A percentile compares a stretch with the other conserved stretches of the same genome.
Conservation (phyloP, 1,284 basidiomycete genomes). For the Irpex lacteus region DNA sequence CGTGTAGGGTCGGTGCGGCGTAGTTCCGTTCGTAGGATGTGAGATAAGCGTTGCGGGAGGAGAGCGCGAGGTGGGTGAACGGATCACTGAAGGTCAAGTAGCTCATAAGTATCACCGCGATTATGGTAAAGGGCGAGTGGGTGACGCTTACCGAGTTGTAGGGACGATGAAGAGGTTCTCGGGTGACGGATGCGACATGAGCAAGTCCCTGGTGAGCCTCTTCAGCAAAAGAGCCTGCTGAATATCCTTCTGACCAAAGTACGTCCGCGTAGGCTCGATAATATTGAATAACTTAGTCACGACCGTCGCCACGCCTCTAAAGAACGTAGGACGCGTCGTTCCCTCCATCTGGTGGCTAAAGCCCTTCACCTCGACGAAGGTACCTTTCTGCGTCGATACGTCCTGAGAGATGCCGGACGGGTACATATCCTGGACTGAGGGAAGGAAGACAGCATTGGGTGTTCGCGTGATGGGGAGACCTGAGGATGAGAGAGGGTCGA, state of each 20-base stretch:
- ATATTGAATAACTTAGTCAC: slow-evolving; percentile 95
- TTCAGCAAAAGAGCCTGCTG: slow-evolving; percentile 91
- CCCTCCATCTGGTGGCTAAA: slow-evolving; percentile 90
- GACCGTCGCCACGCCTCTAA: slow-evolving; percentile 94
- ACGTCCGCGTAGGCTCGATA: slow-evolving; percentile 89
- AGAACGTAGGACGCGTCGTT: slow-evolving; percentile 82
- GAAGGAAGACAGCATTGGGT: slow-evolving; percentile 77
- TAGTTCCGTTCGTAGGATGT: slow-evolving; percentile 57
- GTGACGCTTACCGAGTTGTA: slow-evolving; percentile 55
- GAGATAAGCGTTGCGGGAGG: slow-evolving; percentile 90
- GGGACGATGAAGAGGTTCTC: slow-evolving; percentile 79
- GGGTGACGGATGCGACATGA: slow-evolving; percentile 73
- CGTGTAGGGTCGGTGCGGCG: slow-evolving; percentile 70
- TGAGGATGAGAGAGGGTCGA: background rate
- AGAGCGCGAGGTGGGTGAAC: slow-evolving; percentile 73
- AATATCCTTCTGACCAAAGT: slow-evolving; percentile 99
- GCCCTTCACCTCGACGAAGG: slow-evolving; percentile 90
- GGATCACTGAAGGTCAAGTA: slow-evolving; percentile 35
- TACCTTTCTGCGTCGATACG: slow-evolving; percentile 75
- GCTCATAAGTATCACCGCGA: background rate
- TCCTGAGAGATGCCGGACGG: slow-evolving; percentile 84
- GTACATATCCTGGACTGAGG: slow-evolving; percentile 81
- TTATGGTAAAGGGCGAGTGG: too few species aligned
- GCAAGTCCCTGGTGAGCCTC: slow-evolving; percentile 81
- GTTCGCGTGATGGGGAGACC: slow-evolving; percentile 29